These are phyloP conservation scores for Umbellularia californica DNA, from an alignment of 164 flowering plant genomes.

Conservation along the genomic window DNA sequence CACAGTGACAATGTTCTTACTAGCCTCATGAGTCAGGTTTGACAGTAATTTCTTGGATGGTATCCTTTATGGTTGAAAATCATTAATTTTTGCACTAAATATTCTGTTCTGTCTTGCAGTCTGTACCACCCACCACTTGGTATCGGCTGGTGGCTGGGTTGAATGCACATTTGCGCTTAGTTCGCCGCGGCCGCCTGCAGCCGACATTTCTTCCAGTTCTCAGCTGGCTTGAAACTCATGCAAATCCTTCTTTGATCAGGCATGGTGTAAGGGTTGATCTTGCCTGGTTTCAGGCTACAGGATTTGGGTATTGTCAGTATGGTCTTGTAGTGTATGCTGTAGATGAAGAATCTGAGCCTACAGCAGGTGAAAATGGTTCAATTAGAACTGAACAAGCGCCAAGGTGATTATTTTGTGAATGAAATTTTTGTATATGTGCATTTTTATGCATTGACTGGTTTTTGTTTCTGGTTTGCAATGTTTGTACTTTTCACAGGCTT, in stretches of 20 bases:
- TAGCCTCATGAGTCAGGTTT: slow-evolving; percentile 91
- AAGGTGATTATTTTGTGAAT: slow-evolving; percentile 33
- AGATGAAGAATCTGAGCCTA: slow-evolving; percentile 26
- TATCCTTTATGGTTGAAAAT: background rate
- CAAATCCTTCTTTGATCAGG: slow-evolving; percentile 59
- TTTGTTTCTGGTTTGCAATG: too few relatives aligned
- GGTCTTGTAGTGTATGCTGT: slow-evolving; percentile 59
- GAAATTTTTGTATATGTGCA: too few relatives aligned
- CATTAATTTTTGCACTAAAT: background rate
- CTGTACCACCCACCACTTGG: slow-evolving; percentile 89
- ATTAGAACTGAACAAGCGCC: slow-evolving; percentile 27
- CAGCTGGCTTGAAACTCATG: slow-evolving; percentile 84
- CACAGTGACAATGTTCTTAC: slow-evolving; percentile 84
- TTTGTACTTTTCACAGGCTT: too few relatives aligned
- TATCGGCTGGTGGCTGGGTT: slow-evolving; percentile 89
- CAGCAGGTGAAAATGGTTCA: slow-evolving; percentile 27
- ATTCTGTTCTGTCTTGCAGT: slow-evolving; percentile 33
- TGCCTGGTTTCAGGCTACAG: slow-evolving; percentile 74
- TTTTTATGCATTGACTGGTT: too few relatives aligned
- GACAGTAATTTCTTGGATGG: slow-evolving; percentile 1
- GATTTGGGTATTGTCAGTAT: slow-evolving; percentile 69
- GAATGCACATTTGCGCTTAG: slow-evolving; percentile 87
- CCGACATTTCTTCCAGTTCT: slow-evolving; percentile 53
- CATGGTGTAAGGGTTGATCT: slow-evolving; percentile 68
- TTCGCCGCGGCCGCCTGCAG: slow-evolving; percentile 58